Evolutionary conservation across 139 green algal species (phyloP).

Genomic region (Tetraselmis chui): DNA sequence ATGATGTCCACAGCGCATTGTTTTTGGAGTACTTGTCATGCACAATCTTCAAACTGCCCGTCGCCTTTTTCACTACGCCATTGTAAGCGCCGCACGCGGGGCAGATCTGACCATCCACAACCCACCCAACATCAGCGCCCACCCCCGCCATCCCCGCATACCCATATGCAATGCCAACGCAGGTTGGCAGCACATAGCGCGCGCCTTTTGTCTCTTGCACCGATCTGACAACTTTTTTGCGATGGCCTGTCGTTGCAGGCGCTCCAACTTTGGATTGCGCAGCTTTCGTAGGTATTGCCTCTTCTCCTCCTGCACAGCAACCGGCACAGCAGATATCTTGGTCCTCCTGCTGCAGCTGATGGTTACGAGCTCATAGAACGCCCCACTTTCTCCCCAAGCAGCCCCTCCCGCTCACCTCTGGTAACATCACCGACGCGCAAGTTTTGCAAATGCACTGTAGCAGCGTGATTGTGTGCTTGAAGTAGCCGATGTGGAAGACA

Average conservation of each 20-base stretch:
- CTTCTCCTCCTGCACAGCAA: conserved; percentile 30
- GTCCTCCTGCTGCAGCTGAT: no score
- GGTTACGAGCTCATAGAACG: no score
- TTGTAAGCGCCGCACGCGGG: conserved; percentile 71
- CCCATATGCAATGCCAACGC: conserved; percentile 33
- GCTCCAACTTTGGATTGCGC: conserved; percentile 66
- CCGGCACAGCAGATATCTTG: no score
- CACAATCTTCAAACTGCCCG: conserved; percentile 69
- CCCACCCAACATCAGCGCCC: no score
- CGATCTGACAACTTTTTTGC: conserved; percentile 77
- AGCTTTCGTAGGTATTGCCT: conserved; percentile 28
- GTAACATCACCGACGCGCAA: conserved; percentile 85
- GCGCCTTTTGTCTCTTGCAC: conserved; percentile 80
- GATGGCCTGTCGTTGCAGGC: conserved; percentile 53
- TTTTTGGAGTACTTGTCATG: conserved; percentile 89
- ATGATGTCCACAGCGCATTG: conserved; percentile 9
- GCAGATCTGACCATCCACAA: no score
- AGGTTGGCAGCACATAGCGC: conserved; percentile 47
- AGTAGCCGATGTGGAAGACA: conserved; percentile 99
- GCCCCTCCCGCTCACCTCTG: conserved; percentile 31
- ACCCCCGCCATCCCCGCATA: no score
- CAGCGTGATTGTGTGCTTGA: conserved; percentile 74
- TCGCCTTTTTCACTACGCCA: conserved; percentile 78
- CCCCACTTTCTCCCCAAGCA: no score
- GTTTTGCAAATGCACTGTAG: conserved; percentile 98